Conservation (phyloP, 2,329 filamentous ascomycete species). For the Colletotrichum magnum region DNA sequence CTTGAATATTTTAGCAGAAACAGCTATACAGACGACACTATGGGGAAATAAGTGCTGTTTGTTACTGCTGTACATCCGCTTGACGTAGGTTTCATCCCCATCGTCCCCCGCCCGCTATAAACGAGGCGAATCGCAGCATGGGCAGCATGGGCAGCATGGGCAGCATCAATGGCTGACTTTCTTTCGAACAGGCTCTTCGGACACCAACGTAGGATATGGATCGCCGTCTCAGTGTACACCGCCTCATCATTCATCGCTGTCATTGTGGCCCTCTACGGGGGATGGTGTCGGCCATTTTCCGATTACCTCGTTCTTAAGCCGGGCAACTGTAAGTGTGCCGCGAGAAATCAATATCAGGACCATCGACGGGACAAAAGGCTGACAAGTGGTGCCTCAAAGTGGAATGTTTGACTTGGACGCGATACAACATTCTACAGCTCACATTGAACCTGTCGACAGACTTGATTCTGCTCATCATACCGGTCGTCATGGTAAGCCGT, state of each 20-base stretch:
- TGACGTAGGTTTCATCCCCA: slow-evolving; percentile 17
- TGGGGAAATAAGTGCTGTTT: slow-evolving; percentile 39
- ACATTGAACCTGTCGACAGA: slow-evolving; percentile 38
- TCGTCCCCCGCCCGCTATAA: not conserved
- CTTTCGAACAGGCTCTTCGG: slow-evolving; percentile 16
- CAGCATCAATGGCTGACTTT: slow-evolving; percentile 2
- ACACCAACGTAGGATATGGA: slow-evolving; percentile 25
- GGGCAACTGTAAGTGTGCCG: slow-evolving; percentile 14
- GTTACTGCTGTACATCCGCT: slow-evolving; percentile 27
- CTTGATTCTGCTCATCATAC: slow-evolving; percentile 27
- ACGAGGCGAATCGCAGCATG: no score
- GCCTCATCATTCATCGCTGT: slow-evolving; percentile 27
- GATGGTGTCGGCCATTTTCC: slow-evolving; percentile 37
- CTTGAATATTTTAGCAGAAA: slow-evolving; percentile 29
- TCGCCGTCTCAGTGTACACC: slow-evolving; percentile 10
- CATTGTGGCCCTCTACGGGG: slow-evolving; percentile 33
- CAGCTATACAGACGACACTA: slow-evolving; percentile 36
- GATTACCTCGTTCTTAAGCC: slow-evolving; percentile 31
- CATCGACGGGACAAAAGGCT: not conserved
- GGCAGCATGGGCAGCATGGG: no score
- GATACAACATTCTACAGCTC: slow-evolving; percentile 36
- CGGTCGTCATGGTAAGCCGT: slow-evolving; percentile 27
- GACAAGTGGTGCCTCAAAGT: not conserved
- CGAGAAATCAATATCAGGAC: no score
- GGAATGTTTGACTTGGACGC: slow-evolving; percentile 33